phyloP scores from a whole-genome alignment of 176 grass and related monocot species.

The Eleusine coracana region DNA sequence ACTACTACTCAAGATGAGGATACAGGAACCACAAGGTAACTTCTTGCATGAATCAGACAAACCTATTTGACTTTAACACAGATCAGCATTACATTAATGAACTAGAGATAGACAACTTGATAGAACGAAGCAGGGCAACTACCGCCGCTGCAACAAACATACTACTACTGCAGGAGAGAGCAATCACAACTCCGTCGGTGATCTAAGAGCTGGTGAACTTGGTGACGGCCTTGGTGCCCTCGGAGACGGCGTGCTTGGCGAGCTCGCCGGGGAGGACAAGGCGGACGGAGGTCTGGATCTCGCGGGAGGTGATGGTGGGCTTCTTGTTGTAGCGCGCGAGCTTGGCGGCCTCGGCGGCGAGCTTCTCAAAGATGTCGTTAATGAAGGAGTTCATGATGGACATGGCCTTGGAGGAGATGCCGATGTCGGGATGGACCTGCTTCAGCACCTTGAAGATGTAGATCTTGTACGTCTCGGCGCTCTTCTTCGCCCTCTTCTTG shows the following conservation, averaged over 20 bases:
- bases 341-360: conserved; percentile 54
- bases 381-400: conserved; percentile 93
- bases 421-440: conserved; percentile 81
- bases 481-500: conserved; percentile 46
- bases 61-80: too few relatives aligned
- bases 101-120: too few relatives aligned
- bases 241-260: conserved; percentile 70
- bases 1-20: not conserved
- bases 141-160: not conserved
- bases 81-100: too few relatives aligned
- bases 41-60: not conserved
- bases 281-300: conserved; percentile 65
- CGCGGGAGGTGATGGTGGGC: conserved; percentile 66
- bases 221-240: conserved; percentile 74
- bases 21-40: not conserved
- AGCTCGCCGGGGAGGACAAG: conserved; percentile 64
- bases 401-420: conserved; percentile 85
- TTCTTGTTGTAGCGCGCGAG: conserved; percentile 65
- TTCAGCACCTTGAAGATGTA: conserved; percentile 87
- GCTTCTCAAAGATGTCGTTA: conserved; percentile 92
- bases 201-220: conserved; percentile 55
- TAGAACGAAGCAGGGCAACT: not conserved
- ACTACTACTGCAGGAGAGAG: not conserved
- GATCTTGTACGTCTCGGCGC: conserved; percentile 76
- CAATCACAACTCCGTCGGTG: too few relatives aligned